Conservation (phyloP, 2,329 filamentous ascomycete species). For the Monosporascus sp. region DNA sequence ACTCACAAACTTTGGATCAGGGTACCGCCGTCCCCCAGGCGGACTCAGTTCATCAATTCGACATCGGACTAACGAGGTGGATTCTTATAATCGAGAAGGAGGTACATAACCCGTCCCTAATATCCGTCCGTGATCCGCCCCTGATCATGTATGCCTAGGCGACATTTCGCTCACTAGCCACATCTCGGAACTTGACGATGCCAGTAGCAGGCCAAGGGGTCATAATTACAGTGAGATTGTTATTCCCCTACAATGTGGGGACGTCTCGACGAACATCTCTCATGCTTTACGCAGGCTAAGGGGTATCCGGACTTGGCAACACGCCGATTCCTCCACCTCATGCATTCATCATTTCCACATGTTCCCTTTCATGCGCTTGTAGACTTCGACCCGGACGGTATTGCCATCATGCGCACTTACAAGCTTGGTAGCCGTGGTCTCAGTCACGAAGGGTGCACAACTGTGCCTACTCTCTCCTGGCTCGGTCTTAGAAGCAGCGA, state of each 20-base stretch:
- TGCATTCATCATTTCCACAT: constrained; percentile 41
- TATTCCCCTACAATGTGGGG: no score
- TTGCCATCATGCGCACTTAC: constrained; percentile 70
- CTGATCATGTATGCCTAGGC: constrained; percentile 43
- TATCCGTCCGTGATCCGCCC: not conserved
- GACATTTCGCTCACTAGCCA: constrained; percentile 64
- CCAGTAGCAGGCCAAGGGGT: constrained; percentile 51
- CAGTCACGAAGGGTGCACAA: constrained; percentile 50
- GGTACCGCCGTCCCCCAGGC: constrained; percentile 56
- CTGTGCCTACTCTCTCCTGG: constrained; percentile 52
- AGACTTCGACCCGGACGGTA: constrained; percentile 72
- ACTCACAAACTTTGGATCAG: constrained; percentile 28
- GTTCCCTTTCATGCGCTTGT: constrained; percentile 59
- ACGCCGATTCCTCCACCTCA: constrained; percentile 53
- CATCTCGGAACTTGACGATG: constrained; percentile 47
- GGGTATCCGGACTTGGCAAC: constrained; percentile 76
- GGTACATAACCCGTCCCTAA: constrained; percentile 30
- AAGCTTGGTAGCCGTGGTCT: constrained; percentile 61
- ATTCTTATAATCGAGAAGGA: constrained; percentile 77
- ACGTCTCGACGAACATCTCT: not conserved
- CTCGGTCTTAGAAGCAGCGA: constrained; percentile 53
- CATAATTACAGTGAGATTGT: constrained; percentile 55
- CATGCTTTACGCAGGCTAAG: constrained; percentile 53
- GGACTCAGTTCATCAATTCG: constrained; percentile 41
- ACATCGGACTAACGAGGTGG: constrained; percentile 51